Evolutionary conservation across 1,284 basidiomycete species (phyloP).

Genomic region (Rhodotorula sp.): DNA sequence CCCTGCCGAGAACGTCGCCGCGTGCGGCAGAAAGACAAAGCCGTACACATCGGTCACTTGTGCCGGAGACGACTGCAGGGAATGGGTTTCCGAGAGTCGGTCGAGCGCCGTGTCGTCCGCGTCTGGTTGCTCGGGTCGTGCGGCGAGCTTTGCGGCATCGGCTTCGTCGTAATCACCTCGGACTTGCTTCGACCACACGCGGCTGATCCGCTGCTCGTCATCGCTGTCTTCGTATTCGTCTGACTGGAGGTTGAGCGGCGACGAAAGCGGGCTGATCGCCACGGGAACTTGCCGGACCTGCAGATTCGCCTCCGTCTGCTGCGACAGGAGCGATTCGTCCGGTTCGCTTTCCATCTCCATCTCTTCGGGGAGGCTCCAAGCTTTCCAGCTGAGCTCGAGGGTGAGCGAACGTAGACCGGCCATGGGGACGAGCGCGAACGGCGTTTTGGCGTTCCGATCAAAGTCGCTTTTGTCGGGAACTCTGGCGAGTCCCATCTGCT

Average conservation of each 20-base stretch:
- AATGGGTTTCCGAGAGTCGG: no score
- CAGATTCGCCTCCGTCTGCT: no score
- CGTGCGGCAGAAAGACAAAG: neutral
- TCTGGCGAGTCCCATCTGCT: neutral
- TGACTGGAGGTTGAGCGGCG: neutral
- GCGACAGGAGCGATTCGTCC: no score
- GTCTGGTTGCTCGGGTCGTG: no score
- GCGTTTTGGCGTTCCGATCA: no score
- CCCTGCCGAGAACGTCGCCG: neutral
- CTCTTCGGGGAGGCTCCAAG: neutral
- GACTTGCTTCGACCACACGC: neutral
- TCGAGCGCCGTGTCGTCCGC: no score
- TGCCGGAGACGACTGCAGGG: no score
- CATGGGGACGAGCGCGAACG: neutral
- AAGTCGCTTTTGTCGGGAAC: neutral
- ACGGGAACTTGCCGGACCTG: no score
- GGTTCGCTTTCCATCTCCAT: no score
- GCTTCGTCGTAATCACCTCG: no score
- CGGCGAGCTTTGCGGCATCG: no score
- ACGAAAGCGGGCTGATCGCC: no score
- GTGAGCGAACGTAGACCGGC: slow-evolving; percentile 12
- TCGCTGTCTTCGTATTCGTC: neutral
- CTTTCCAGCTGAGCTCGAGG: slow-evolving; percentile 7
- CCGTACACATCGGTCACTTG: neutral
- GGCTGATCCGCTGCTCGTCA: neutral